Percentiles rank a stretch among this genome's conserved stretches.
Evolutionary conservation across 1,284 basidiomycete species (phyloP).

Genomic region (Malassezia slooffiae): DNA sequence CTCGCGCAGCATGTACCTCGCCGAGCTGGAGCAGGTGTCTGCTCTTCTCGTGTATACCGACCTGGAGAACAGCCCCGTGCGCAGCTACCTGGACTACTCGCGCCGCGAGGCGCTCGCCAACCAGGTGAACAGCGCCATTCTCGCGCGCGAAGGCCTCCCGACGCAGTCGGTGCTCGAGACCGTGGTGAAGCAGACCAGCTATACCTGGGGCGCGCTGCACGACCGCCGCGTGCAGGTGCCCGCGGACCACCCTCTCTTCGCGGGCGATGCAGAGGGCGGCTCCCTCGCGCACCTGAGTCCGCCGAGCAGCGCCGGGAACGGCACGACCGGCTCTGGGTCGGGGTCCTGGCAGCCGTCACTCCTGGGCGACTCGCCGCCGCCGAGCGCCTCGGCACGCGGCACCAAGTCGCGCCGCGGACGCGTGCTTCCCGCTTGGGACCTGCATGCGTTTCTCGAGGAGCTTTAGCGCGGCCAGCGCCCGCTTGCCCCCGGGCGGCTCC

Average conservation of each 20-base stretch:
- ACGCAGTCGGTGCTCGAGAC: slow-evolving; percentile 41
- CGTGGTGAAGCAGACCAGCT: slow-evolving; percentile 1
- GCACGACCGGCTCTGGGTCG: no score
- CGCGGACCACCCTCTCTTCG: slow-evolving; percentile 1
- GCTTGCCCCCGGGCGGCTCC: no score
- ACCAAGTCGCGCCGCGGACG: no score
- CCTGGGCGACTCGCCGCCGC: no score
- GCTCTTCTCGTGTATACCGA: slow-evolving; percentile 64
- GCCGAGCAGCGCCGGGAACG: no score
- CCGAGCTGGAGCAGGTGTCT: slow-evolving; percentile 62
- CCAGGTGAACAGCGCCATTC: slow-evolving; percentile 71
- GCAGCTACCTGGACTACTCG: slow-evolving; percentile 60
- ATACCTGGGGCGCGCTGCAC: slow-evolving; percentile 3
- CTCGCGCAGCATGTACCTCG: slow-evolving; percentile 52
- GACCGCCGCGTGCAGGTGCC: not conserved
- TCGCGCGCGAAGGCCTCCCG: slow-evolving; percentile 50
- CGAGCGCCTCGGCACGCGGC: no score
- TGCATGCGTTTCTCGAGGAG: no score
- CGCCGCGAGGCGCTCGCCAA: slow-evolving; percentile 67
- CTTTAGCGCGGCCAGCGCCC: no score
- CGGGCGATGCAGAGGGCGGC: no score
- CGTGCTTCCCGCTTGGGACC: no score
- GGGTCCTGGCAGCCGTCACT: no score
- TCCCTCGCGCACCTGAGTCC: no score
- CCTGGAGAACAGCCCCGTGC: slow-evolving; percentile 60